Base-by-base conservation (phyloP, 139 green algal species). In the Auxenochlorella pyrenoidosa region DNA sequence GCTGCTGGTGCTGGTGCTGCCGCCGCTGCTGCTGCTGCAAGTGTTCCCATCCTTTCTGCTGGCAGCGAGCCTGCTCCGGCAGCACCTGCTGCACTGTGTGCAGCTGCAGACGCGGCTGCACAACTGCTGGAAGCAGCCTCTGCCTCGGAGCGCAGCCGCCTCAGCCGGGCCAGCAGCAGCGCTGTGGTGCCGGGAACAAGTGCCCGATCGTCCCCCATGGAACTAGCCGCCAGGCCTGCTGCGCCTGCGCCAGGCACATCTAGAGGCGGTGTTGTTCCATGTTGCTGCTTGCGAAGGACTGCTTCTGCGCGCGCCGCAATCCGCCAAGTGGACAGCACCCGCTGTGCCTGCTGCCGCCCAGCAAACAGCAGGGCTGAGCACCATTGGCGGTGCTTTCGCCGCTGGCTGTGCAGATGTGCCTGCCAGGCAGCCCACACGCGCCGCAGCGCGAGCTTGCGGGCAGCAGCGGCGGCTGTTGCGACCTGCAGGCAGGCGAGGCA, bases 361-460 rank as follows among this genome's bases (percentile, higher is more conserved):
- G n/a, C 18, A 38, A 58, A 72, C 47, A 87, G 83, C 68, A 87
- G 70, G 3, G 83, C 83, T 2, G 24, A 19, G 36, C 34, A 59
- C 83, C 83, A 87, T 2, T 26, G 47, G 51, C 71, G 41, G 36
- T 40, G 70, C 47, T 72, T 78, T 6, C 6, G 47, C 70, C 47
- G 68, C 44, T 30, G 44, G 21, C 32, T 16, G 13, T 38, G 8
- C 16, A 47, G 18, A 5, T 73, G 30, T 4, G 36, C 18, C 32
- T n/a, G n/a, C 65, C 72, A 80, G 32, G 83, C 54, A 0, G 1
- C 3, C 43, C 28, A 72, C 1, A 12, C 47, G 6, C 19, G 22
- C 2, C 3, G 44, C 43, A 63, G 82, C 5, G 43, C 21, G 13
- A 34, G 66, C 44, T 34, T 36, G 0, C 41, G 36, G 0, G 54